Evolutionary conservation across 2,329 filamentous ascomycete genomes (phyloP).

Genomic region (Herpotrichia juniperi): DNA sequence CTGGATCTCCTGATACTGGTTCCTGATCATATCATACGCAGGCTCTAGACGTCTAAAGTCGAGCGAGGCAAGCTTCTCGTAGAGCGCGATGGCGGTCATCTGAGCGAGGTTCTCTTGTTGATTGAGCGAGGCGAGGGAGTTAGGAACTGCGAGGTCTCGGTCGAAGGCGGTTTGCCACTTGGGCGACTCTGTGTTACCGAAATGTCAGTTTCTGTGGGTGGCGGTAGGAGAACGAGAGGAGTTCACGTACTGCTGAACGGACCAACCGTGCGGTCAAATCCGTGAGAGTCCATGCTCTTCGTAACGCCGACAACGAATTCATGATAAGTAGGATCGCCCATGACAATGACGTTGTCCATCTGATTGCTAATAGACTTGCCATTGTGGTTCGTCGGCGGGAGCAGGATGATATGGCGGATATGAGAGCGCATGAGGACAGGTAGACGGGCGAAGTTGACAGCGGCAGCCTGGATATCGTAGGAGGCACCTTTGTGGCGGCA

Average conservation of each 20-base stretch:
- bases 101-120: conserved; percentile 7
- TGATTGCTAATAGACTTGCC: neutral
- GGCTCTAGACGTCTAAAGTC: neutral
- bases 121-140: neutral
- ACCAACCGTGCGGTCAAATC: neutral
- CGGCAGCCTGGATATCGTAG: neutral
- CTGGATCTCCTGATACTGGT: neutral
- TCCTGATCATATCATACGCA: neutral
- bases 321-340: neutral
- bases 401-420: neutral
- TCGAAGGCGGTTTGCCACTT: conserved; percentile 2
- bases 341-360: neutral
- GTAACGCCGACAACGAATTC: neutral
- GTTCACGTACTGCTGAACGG: neutral
- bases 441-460: neutral
- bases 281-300: neutral
- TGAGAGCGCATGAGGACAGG: neutral
- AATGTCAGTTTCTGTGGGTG: neutral
- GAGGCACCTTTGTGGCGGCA: neutral
- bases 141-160: neutral
- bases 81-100: conserved; percentile 2
- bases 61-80: neutral
- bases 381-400: neutral
- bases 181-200: neutral
- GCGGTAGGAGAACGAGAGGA: neutral